Base-by-base conservation (phyloP, 768 basidiomycete genomes). In the Clavaria fumosa region DNA sequence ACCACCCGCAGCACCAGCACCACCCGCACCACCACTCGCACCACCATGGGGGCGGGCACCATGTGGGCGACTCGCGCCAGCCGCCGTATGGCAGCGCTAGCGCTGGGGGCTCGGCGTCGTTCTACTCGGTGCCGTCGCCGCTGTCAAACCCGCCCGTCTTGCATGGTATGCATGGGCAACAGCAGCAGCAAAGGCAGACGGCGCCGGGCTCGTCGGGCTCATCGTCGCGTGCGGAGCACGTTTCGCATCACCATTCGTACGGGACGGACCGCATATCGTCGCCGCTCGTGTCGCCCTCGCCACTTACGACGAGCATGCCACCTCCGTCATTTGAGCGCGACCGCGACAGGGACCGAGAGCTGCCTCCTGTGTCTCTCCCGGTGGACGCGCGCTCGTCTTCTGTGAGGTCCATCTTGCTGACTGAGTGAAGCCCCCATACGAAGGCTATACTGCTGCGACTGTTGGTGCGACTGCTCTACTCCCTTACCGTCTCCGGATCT, bases 281-380 rank as follows among this genome's bases (percentile, higher is more conserved):
- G n/a, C 61, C 63, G 2, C 56, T 62, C 10, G 48, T 60, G 37
- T 55, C 61, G 3, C 59, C 56, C 43, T 58, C 70, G 5, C 58
- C 65, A 5, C 52, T 56, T 35, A 47, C 56, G 20, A 48, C 61
- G 24, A 59, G 58, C 27, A 47, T 58, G 36, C 42, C 61, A 11
- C 49, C 64, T 4, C 56, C 70, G 26, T 67, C 70, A 0, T 76
- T 66, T 50, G 73, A 76, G 50, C 63, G 73, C 44, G 71, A 72
- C 31, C 60, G 62, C 42, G 66, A 64, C n/a, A 60, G 64, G 34
- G 70, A 71, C 18, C 59, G 69, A 21, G 57, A 53, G 34, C 51
- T 69, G 34, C 62, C 70, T 31, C 56, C 65, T n/a, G 55, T 62
- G 7, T 56, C 68, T 14, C 45, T 69, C 10, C 61, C 65, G 12